Percentiles rank a stretch among this genome's conserved stretches.
Conservation (phyloP, 1,284 basidiomycete species). For the Wallemia mellicola region DNA sequence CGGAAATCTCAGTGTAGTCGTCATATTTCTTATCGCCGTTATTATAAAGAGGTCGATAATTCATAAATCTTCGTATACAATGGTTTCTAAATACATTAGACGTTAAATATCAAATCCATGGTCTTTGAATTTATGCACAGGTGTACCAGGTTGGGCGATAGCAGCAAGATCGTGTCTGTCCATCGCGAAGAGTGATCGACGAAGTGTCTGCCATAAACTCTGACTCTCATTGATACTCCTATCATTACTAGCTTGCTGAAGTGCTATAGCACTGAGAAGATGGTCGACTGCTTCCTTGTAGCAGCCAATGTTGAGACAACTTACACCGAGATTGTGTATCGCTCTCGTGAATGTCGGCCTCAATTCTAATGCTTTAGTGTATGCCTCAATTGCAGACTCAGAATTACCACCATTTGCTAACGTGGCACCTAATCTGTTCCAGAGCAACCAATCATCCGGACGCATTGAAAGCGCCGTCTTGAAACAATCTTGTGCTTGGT, state of each 20-base stretch:
- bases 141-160: constrained; percentile 8
- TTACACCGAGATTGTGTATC: constrained; percentile 89
- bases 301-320: constrained; percentile 83
- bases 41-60: no score
- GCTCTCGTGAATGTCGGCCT: constrained; percentile 89
- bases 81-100: no score
- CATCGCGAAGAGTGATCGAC: constrained; percentile 52
- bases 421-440: constrained; percentile 87
- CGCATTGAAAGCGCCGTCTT: constrained; percentile 45
- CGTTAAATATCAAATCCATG: constrained; percentile 13
- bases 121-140: constrained; percentile 8
- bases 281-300: constrained; percentile 91
- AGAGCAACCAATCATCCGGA: constrained; percentile 74
- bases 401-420: constrained; percentile 82
- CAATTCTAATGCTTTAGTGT: constrained; percentile 68
- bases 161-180: constrained; percentile 16
- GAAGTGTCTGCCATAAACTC: constrained; percentile 73
- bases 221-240: constrained; percentile 38
- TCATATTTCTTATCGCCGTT: not conserved
- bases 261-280: constrained; percentile 62
- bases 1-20: not conserved
- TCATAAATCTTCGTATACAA: no score
- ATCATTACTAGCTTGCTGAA: constrained; percentile 26
- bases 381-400: constrained; percentile 83
- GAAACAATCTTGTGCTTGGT: constrained; percentile 68